A percentile compares a stretch with the other conserved stretches of the same genome.
Conservation (phyloP, 306 rosid species). For the cucumber (Cucumis sativus) region DNA sequence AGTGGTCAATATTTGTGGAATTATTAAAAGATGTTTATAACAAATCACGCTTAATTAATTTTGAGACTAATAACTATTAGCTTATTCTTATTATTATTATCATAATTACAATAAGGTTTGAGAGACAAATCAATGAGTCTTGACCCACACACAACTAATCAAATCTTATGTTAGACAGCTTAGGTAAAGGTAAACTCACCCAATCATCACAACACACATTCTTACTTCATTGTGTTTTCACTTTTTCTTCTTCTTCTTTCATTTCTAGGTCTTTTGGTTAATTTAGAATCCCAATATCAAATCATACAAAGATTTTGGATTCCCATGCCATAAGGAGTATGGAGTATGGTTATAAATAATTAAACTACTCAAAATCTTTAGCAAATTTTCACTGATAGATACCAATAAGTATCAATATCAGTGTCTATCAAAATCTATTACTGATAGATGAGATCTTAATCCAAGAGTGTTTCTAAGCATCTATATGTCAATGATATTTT, state of each 20-base stretch:
- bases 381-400: too few species aligned
- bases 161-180: slow-evolving; percentile 4
- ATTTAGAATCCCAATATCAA: background rate
- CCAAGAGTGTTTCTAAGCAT: too few species aligned
- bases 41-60: background rate
- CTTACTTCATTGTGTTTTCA: background rate
- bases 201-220: slow-evolving; percentile 7
- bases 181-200: background rate
- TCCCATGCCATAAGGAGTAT: too few species aligned
- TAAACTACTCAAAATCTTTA: too few species aligned
- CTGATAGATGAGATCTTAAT: too few species aligned
- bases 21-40: background rate
- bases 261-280: background rate
- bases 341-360: too few species aligned
- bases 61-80: background rate
- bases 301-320: too few species aligned
- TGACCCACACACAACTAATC: slow-evolving; percentile 3
- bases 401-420: too few species aligned
- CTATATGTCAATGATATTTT: too few species aligned
- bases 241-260: background rate
- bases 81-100: background rate
- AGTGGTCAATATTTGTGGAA: background rate
- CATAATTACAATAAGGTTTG: background rate
- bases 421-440: too few species aligned
- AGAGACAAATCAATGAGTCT: slow-evolving; percentile 1